Evolutionary conservation across 257 asterid genomes (phyloP).

Genomic region (Nicotiana sylvestris): DNA sequence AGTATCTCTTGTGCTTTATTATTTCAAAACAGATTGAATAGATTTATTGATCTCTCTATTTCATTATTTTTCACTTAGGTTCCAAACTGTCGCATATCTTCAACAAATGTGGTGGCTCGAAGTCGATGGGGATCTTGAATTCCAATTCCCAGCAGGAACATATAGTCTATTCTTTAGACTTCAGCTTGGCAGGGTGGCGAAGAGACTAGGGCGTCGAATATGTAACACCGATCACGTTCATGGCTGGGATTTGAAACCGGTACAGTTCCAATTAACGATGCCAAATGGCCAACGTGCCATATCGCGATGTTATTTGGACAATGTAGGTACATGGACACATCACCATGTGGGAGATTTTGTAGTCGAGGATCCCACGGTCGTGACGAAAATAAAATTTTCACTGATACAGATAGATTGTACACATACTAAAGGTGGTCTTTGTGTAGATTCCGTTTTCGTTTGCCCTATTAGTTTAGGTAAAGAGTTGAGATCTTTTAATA

Average conservation of each 20-base stretch:
- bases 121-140: conserved; percentile 22
- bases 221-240: conserved; percentile 51
- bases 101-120: conserved; percentile 34
- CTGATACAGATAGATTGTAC: conserved; percentile 83
- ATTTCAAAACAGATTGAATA: neutral
- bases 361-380: conserved; percentile 31
- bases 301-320: conserved; percentile 37
- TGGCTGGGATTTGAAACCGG: conserved; percentile 84
- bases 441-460: conserved; percentile 67
- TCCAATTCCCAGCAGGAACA: conserved; percentile 17
- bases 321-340: conserved; percentile 62
- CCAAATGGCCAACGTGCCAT: conserved; percentile 44
- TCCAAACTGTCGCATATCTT: conserved; percentile 21
- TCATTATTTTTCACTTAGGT: conserved; percentile 2
- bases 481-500: conserved; percentile 10
- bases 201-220: conserved; percentile 48
- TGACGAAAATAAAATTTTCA: conserved; percentile 51
- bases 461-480: conserved; percentile 53
- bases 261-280: conserved; percentile 51
- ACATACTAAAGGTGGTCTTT: conserved; percentile 79
- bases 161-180: conserved; percentile 39
- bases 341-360: conserved; percentile 74
- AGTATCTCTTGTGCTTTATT: too few relatives aligned
- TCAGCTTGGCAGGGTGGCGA: conserved; percentile 54
- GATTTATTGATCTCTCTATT: neutral